Percentiles rank a stretch among this genome's conserved stretches.
Evolutionary conservation across 306 rosid species (phyloP).

Genomic region (Begonia loranthoides): DNA sequence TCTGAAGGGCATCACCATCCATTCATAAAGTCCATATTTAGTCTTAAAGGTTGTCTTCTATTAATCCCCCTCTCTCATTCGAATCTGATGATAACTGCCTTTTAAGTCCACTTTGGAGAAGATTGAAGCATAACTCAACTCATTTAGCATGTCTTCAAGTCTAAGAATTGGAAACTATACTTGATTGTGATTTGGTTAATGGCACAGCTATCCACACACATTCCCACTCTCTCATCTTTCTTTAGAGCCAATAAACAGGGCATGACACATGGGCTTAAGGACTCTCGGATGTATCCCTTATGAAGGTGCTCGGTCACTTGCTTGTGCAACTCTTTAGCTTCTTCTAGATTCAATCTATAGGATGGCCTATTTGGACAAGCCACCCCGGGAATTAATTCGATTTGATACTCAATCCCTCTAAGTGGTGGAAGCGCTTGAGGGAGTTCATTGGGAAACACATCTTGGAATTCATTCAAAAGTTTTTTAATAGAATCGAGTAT

Average conservation of each 20-base stretch:
- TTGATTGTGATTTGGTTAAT: too few species aligned
- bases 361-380: neutral
- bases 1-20: neutral
- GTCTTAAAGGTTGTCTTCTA: neutral
- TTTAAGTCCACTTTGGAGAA: too few species aligned
- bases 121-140: too few species aligned
- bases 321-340: neutral
- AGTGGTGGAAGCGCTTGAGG: neutral
- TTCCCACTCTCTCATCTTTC: neutral
- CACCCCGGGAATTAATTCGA: neutral
- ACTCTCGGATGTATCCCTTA: neutral
- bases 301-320: neutral
- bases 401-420: neutral
- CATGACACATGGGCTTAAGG: neutral
- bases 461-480: too few species aligned
- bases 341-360: neutral
- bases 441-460: neutral
- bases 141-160: too few species aligned
- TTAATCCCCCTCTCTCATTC: neutral
- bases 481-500: too few species aligned
- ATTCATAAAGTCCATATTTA: neutral
- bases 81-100: neutral
- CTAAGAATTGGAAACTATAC: neutral
- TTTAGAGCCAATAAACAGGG: neutral
- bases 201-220: neutral